These are phyloP conservation scores for Hyaloscypha bicolor DNA, from an alignment of 495 filamentous ascomycete species.

Conservation along the genomic window DNA sequence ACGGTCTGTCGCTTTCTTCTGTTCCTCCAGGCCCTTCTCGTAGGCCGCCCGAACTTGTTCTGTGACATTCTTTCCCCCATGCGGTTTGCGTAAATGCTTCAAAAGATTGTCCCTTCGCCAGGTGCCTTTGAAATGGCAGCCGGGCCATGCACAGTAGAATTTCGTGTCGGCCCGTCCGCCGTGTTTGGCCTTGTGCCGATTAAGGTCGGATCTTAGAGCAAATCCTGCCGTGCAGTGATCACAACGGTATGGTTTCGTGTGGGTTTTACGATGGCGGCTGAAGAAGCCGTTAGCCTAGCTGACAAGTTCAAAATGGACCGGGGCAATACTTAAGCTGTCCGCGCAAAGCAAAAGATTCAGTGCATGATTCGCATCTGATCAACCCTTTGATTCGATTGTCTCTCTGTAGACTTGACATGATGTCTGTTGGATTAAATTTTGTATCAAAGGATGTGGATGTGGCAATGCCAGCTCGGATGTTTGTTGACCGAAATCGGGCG, in stretches of 20 bases:
- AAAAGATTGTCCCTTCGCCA: slow-evolving; percentile 27
- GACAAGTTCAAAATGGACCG: slow-evolving; percentile 15
- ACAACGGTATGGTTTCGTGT: slow-evolving; percentile 25
- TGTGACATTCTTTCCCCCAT: slow-evolving; percentile 12
- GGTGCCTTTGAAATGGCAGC: slow-evolving; percentile 26
- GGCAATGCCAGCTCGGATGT: slow-evolving; percentile 9
- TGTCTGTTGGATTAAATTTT: slow-evolving; percentile 20
- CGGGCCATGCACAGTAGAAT: slow-evolving; percentile 27
- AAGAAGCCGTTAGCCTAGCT: slow-evolving; percentile 15
- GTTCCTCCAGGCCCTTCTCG: slow-evolving; percentile 18
- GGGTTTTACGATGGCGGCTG: slow-evolving; percentile 27
- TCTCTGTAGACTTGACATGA: slow-evolving; percentile 21
- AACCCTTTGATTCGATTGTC: slow-evolving; percentile 23
- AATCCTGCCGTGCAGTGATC: slow-evolving; percentile 19
- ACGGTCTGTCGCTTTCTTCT: slow-evolving; percentile 23
- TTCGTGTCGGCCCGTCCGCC: slow-evolving; percentile 21
- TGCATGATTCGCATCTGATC: slow-evolving; percentile 23
- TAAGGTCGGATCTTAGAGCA: slow-evolving; percentile 26
- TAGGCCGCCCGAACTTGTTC: slow-evolving; percentile 22
- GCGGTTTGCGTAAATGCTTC: slow-evolving; percentile 23
- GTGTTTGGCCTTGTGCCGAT: slow-evolving; percentile 27
- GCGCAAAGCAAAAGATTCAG: slow-evolving; percentile 22
- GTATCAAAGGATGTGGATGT: slow-evolving; percentile 15
- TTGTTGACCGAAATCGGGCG: slow-evolving; percentile 9
- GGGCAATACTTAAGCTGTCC: slow-evolving; percentile 27